Evolutionary conservation across 495 filamentous ascomycete genomes (phyloP), one percentile per base, ranked within the genome.

Genomic region (Xylaria grammica): DNA sequence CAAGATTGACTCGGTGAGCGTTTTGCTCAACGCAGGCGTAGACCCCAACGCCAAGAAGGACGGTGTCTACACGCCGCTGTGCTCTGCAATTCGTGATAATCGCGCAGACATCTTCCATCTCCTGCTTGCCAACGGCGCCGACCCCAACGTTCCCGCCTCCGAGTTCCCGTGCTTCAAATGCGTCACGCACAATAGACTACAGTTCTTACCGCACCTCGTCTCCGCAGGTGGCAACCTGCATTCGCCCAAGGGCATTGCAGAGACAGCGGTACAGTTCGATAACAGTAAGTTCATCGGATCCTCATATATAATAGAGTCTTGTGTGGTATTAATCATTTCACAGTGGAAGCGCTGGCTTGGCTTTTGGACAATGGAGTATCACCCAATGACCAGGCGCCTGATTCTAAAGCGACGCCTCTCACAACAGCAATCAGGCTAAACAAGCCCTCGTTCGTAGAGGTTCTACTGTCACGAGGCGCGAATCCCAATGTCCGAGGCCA

Each of bases 151-250:
- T 11, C 74, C 75, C 52, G 81, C 83, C 29, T 78, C 78, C n/a
- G 82, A 85, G 61, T 85, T 84, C 65, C 83, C 84, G 2, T 74
- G 78, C 17, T 85, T 80, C 75, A 85, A 86, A 62, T 86, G 84
- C 68, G 73, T 86, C 10, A 86, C 84, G 4, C 84, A 86, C 63
- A 72, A 79, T 56, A 78, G 83, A 17, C 66, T 78, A 17, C 79
- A 84, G 45, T 78, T 81, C 60, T 77, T 86, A 0, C 78, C 80
- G 0, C 72, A 75, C 10, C 73, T 87, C 7, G 72, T 87, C 4
- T 74, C 76, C 17, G 81, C 82, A 0, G 84, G 84, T 8, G 83
- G 79, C 5, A 77, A 87, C 46, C 75, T 82, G 3, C 72, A 79
- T 65, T 71, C 66, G 6, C 82, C 82, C n/a, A 82, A 81, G 44